Evolutionary conservation across 352 stramenopile species (phyloP).

Genomic region (Pythium myriotylum): DNA sequence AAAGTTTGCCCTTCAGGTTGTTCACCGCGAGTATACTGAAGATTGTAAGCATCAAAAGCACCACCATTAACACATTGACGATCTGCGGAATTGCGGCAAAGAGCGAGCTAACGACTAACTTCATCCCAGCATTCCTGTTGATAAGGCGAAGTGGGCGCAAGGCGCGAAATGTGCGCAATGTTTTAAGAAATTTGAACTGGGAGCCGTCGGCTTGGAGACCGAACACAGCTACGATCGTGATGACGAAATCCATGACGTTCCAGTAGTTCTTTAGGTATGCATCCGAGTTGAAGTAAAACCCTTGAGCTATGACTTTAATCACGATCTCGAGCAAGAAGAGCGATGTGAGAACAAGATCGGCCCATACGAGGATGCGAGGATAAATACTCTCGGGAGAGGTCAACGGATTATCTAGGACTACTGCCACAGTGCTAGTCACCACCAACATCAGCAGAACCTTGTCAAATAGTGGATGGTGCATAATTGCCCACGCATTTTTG

Average conservation of each 20-base stretch:
- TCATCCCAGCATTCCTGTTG: conserved; percentile 69
- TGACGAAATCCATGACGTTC: conserved; percentile 87
- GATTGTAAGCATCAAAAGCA: conserved; percentile 86
- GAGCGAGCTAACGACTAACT: conserved; percentile 87
- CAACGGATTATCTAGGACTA: conserved; percentile 81
- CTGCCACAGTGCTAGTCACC: conserved; percentile 51
- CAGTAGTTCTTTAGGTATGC: conserved; percentile 81
- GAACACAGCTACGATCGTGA: conserved; percentile 53
- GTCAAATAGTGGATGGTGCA: conserved; percentile 67
- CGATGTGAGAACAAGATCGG: conserved; percentile 60
- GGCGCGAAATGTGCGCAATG: conserved; percentile 62
- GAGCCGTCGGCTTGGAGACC: conserved; percentile 27
- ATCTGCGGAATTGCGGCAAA: conserved; percentile 81
- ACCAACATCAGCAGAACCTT: conserved; percentile 69
- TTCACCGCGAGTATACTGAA: conserved; percentile 93
- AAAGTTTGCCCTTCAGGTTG: conserved; percentile 91
- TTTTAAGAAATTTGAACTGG: conserved; percentile 43
- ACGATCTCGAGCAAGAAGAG: conserved; percentile 80
- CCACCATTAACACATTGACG: conserved; percentile 76
- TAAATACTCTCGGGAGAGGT: conserved; percentile 39
- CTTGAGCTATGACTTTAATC: conserved; percentile 78
- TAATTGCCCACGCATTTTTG: conserved; percentile 42
- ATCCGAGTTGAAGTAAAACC: conserved; percentile 49
- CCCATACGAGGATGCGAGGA: conserved; percentile 32
- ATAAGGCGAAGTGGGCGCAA: conserved; percentile 84